Evolutionary conservation across 2,329 filamentous ascomycete species (phyloP).

Genomic region (Phialocephala subalpina): DNA sequence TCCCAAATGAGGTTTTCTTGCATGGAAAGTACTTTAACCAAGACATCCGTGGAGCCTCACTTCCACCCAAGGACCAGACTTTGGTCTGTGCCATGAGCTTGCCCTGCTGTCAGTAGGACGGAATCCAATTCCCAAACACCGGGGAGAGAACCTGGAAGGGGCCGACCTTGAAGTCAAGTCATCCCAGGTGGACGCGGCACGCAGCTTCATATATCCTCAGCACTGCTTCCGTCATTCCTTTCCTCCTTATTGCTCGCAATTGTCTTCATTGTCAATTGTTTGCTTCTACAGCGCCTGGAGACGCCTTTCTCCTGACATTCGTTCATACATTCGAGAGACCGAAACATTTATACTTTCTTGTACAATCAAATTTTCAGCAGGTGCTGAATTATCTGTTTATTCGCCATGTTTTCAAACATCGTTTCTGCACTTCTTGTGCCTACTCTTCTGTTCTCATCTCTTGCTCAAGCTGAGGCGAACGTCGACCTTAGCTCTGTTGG

Average conservation of each 20-base stretch:
- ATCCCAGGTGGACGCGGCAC: background rate
- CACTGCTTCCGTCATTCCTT: slow-evolving; percentile 5
- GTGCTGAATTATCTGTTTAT: slow-evolving; percentile 13
- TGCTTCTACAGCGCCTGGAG: slow-evolving; percentile 27
- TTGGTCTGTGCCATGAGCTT: slow-evolving; percentile 1
- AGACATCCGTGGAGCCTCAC: background rate
- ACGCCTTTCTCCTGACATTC: slow-evolving; percentile 29
- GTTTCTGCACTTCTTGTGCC: slow-evolving; percentile 16
- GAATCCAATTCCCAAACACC: slow-evolving; percentile 1
- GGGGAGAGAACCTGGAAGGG: background rate
- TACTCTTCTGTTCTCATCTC: slow-evolving; percentile 23
- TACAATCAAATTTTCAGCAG: slow-evolving; percentile 7
- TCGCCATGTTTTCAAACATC: slow-evolving; percentile 24
- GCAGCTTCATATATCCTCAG: slow-evolving; percentile 15
- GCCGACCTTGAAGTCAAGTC: background rate
- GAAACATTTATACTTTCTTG: background rate
- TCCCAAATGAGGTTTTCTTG: background rate
- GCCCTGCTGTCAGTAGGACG: background rate
- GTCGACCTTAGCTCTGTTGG: slow-evolving; percentile 38
- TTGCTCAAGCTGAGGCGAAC: slow-evolving; percentile 13
- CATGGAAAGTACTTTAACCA: background rate
- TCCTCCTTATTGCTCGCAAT: background rate
- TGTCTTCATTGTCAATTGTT: slow-evolving; percentile 5
- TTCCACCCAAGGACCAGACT: background rate
- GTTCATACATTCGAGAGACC: slow-evolving; percentile 3